phyloP scores from a whole-genome alignment of 2,329 filamentous ascomycete species.

The Cryphonectria radicalis region DNA sequence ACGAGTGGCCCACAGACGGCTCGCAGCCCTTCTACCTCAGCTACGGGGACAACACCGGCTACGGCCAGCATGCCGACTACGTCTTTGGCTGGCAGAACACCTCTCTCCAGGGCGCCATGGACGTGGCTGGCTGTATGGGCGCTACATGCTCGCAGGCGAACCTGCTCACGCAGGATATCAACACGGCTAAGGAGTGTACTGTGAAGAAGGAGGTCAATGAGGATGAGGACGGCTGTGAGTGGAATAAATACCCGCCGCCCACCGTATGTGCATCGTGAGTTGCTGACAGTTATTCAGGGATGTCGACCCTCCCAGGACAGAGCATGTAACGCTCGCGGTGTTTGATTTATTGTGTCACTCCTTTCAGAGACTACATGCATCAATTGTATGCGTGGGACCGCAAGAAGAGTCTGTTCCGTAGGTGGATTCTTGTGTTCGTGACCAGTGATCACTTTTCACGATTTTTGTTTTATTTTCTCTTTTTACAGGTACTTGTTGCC shows the following conservation, averaged over 20 bases:
- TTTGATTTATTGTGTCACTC: background rate
- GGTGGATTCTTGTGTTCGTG: background rate
- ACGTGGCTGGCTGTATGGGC: constrained; percentile 9
- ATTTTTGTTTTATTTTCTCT: background rate
- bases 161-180: constrained; percentile 10
- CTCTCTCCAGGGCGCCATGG: constrained; percentile 39
- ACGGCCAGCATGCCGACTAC: constrained; percentile 45
- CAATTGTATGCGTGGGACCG: background rate
- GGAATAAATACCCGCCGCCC: too few relatives aligned
- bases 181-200: background rate
- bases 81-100: constrained; percentile 44
- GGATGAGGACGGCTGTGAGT: constrained; percentile 8
- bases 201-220: constrained; percentile 7
- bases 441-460: background rate
- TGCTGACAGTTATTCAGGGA: constrained; percentile 1
- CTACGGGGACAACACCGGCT: constrained; percentile 38
- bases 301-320: background rate
- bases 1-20: constrained; percentile 41
- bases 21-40: constrained; percentile 38
- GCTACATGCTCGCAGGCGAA: constrained; percentile 8
- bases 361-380: background rate
- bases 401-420: background rate
- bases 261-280: background rate
- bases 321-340: background rate
- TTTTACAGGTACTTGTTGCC: background rate